These are phyloP conservation scores for Singerocomus inundabilis DNA, from an alignment of 1,284 basidiomycete genomes.

Conservation along the genomic window DNA sequence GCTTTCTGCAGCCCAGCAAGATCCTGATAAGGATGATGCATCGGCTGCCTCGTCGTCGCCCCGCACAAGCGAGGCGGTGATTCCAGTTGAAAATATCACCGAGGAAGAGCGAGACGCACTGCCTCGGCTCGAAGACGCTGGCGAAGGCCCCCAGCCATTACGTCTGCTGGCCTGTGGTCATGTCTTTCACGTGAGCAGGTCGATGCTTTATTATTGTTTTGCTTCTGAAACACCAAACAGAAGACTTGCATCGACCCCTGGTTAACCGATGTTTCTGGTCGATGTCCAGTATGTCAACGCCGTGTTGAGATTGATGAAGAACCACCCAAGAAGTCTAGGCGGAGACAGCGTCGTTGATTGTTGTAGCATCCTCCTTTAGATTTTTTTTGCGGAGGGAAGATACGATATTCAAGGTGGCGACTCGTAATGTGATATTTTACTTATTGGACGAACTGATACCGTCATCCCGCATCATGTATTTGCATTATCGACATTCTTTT, in stretches of 20 bases:
- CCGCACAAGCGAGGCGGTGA: constrained; percentile 23
- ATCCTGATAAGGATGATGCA: constrained; percentile 19
- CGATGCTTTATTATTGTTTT: neutral
- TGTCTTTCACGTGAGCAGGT: constrained; percentile 72
- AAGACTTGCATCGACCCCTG: constrained; percentile 80
- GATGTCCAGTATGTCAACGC: constrained; percentile 74
- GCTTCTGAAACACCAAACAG: constrained; percentile 36
- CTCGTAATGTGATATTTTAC: constrained; percentile 35
- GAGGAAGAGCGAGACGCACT: constrained; percentile 40
- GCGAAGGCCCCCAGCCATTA: constrained; percentile 71
- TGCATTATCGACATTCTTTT: constrained; percentile 32
- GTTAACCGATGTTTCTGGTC: constrained; percentile 73
- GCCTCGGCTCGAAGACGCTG: constrained; percentile 62
- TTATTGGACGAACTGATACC: constrained; percentile 30
- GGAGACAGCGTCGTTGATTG: constrained; percentile 26
- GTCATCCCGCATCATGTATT: constrained; percentile 24
- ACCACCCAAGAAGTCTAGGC: constrained; percentile 32
- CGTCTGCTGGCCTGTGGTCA: constrained; percentile 72
- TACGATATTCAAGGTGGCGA: constrained; percentile 32
- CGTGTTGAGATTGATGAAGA: constrained; percentile 47
- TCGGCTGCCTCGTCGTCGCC: constrained; percentile 9
- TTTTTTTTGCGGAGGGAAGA: constrained; percentile 13
- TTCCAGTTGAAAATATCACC: constrained; percentile 40
- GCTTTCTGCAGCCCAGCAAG: constrained; percentile 31
- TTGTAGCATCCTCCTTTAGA: constrained; percentile 4